These are phyloP conservation scores for Platanus orientalis DNA, from an alignment of 164 flowering plant species.

Conservation along the genomic window DNA sequence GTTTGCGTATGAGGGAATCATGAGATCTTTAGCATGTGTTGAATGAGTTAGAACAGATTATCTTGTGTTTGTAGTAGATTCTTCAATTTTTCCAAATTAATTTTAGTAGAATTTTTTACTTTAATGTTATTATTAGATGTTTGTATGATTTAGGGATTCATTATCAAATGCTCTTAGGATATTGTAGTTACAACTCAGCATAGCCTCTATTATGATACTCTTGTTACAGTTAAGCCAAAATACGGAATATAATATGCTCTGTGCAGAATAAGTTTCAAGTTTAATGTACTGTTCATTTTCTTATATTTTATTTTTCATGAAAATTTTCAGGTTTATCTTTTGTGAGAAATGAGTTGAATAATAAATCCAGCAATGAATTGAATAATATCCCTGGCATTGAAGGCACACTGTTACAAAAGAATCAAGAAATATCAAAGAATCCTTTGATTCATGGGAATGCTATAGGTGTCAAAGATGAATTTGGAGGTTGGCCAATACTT, in stretches of 20 bases:
- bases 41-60: background rate
- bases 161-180: background rate
- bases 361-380: background rate
- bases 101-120: background rate
- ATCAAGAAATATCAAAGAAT: conserved; percentile 3
- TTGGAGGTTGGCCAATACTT: conserved; percentile 7
- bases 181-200: background rate
- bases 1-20: background rate
- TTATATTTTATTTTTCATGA: background rate
- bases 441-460: background rate
- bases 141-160: too few species aligned
- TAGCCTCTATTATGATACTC: background rate
- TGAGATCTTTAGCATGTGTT: background rate
- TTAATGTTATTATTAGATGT: too few species aligned
- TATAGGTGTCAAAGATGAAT: conserved; percentile 10
- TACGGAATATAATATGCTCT: background rate
- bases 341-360: background rate
- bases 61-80: background rate
- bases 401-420: background rate
- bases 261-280: background rate
- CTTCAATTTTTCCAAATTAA: background rate
- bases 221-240: background rate
- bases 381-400: background rate
- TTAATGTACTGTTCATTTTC: too few species aligned
- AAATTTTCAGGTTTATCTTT: conserved; percentile 14